Evolutionary conservation across 2,329 filamentous ascomycete species (phyloP).

Genomic region (Epichloe sibirici): DNA sequence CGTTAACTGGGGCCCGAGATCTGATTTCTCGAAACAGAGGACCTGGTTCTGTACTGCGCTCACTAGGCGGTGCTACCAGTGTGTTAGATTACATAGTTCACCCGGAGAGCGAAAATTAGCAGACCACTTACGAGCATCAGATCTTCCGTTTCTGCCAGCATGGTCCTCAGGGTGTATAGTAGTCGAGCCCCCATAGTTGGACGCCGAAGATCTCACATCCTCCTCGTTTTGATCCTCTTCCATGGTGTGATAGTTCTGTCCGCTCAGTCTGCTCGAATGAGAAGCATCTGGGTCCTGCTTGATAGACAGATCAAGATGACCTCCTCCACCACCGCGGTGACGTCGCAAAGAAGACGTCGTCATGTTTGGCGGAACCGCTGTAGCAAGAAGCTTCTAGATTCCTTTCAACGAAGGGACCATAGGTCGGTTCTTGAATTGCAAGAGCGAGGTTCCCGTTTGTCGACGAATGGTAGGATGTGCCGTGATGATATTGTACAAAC

Average conservation of each 20-base stretch:
- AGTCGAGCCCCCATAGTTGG: conserved; percentile 11
- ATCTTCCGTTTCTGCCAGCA: conserved; percentile 19
- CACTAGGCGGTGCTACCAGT: conserved; percentile 24
- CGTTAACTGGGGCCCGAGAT: conserved; percentile 12
- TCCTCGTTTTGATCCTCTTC: background rate
- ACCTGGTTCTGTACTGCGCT: conserved; percentile 21
- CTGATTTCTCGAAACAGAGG: conserved; percentile 27
- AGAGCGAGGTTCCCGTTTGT: background rate
- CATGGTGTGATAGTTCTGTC: background rate
- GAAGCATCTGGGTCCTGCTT: conserved; percentile 16
- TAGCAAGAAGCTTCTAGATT: background rate
- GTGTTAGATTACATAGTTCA: conserved; percentile 2
- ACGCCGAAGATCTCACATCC: conserved; percentile 1
- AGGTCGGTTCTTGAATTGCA: background rate
- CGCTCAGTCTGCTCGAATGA: background rate
- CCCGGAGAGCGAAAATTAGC: background rate
- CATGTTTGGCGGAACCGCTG: background rate
- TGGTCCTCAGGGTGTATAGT: conserved; percentile 9
- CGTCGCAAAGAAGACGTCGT: background rate
- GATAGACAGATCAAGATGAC: conserved; percentile 1
- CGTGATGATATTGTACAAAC: too few species aligned
- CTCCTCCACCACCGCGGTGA: background rate
- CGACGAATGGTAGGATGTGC: too few species aligned
- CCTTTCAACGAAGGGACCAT: background rate
- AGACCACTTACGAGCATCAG: conserved; percentile 26